A percentile compares a stretch with the other conserved stretches of the same genome.
Conservation (phyloP, 2,329 filamentous ascomycete genomes). For the Ophiocordyceps unilateralis region DNA sequence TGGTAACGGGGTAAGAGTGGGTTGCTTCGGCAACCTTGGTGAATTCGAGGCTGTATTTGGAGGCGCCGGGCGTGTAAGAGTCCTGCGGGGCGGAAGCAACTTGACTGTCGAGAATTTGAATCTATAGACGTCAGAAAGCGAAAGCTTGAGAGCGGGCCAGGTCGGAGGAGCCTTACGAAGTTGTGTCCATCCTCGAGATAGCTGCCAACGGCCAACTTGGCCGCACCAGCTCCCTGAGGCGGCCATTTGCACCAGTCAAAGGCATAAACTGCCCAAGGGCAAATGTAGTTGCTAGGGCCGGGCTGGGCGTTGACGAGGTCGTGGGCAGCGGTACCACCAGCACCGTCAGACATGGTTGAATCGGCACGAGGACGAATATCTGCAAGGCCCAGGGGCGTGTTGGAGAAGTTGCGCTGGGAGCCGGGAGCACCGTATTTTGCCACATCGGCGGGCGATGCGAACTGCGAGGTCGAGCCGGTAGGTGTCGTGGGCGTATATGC, state of each 20-base stretch:
- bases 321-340: conserved; percentile 43
- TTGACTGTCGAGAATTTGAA: conserved; percentile 90
- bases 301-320: conserved; percentile 48
- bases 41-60: conserved; percentile 72
- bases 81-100: conserved; percentile 53
- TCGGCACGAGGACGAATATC: conserved; percentile 83
- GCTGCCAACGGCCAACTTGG: conserved; percentile 88
- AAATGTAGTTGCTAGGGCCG: conserved; percentile 79
- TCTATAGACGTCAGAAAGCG: conserved; percentile 31
- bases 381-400: conserved; percentile 77
- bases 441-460: conserved; percentile 37
- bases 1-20: conserved; percentile 91
- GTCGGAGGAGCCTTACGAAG: conserved; percentile 48
- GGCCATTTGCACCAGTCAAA: conserved; percentile 99
- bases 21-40: conserved; percentile 89
- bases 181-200: conserved; percentile 97
- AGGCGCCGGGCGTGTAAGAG: conserved; percentile 49
- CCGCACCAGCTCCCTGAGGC: conserved; percentile 60
- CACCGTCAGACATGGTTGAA: conserved; percentile 58
- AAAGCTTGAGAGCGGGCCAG: not conserved
- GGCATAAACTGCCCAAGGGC: conserved; percentile 89
- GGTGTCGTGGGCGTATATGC: conserved; percentile 49
- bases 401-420: conserved; percentile 49
- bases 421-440: conserved; percentile 38
- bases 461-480: conserved; percentile 42